Base-by-base conservation (phyloP, 257 asterid genomes). In the Dorcoceras hygrometricum region DNA sequence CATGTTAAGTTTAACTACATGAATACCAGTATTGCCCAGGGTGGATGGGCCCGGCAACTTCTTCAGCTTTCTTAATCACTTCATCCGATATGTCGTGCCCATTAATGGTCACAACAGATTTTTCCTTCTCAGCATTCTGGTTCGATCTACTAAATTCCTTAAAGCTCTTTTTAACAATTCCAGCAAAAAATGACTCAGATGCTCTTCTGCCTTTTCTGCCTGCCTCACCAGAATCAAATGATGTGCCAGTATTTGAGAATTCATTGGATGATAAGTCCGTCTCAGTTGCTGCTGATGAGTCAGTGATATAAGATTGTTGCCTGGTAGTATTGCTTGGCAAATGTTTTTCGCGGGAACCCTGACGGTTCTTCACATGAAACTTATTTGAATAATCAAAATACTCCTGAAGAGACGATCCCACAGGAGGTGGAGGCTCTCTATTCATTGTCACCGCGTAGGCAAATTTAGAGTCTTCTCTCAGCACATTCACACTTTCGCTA, bases 11-110 rank as follows among this genome's bases (percentile, higher is more conserved):
- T 6, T 8, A 63, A 51, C 29, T 54, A 65, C 43, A 36, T n/a
- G 34, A 78, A 62, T 79, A 93, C 99, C 99, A 93, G 80, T 90
- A 93, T 77, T 90, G 74, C 64, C 99, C 99, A 27, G 96, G 90
- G 22, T 76, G 85, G 68, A 93, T 85, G 5, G 84, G 81, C 63
- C 99, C 99, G 32, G 97, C 96, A 48, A 81, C 57, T 65, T 78
- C 83, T 72, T 86, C 89, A 28, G 99, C 99, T 79, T 80, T 93
- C 77, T 76, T 86, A 36, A 90, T 55, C 74, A 88, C 67, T 51
- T 82, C 76, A 46, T 74, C 81, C 3, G 86, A 70, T 69, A 93
- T 81, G 46, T 77, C 73, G 81, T 85, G 84, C 71, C 97, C 99
- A 36, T 90, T 93, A 56, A 93, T 86, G 7, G 91, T 86, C 68